A percentile compares a stretch with the other conserved stretches of the same genome.
Evolutionary conservation across 2,329 filamentous ascomycete genomes (phyloP).

Genomic region (Ophiostoma ips): DNA sequence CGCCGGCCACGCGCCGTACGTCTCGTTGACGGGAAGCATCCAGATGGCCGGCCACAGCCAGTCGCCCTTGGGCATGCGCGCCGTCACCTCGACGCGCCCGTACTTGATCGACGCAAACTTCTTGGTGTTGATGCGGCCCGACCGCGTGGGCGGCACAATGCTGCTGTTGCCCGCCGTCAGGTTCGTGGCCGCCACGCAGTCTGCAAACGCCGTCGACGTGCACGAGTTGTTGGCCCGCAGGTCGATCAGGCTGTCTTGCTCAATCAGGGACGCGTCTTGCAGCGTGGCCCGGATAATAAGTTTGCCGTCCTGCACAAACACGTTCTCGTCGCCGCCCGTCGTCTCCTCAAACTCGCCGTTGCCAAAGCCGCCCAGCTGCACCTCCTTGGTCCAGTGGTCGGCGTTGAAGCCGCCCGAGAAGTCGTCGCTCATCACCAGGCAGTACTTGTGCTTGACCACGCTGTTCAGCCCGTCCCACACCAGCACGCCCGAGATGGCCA

Average conservation of each 20-base stretch:
- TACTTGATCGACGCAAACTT: conserved; percentile 60
- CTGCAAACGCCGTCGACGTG: conserved; percentile 42
- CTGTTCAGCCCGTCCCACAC: conserved; percentile 61
- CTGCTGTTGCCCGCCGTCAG: conserved; percentile 54
- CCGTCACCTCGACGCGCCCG: conserved; percentile 67
- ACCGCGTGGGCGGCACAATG: conserved; percentile 64
- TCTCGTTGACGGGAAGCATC: conserved; percentile 64
- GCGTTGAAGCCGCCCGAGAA: conserved; percentile 46
- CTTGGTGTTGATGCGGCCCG: conserved; percentile 64
- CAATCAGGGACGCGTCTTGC: conserved; percentile 52
- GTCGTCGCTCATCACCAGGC: conserved; percentile 50
- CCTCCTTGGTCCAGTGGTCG: conserved; percentile 59
- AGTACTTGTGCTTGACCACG: conserved; percentile 64
- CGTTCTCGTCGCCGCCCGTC: conserved; percentile 57
- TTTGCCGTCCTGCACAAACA: conserved; percentile 54
- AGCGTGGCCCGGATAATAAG: conserved; percentile 67
- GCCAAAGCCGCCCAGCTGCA: conserved; percentile 60
- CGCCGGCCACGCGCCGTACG: conserved; percentile 63
- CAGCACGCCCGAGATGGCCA: conserved; percentile 54
- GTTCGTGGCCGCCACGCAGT: conserved; percentile 62
- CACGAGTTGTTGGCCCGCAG: conserved; percentile 53
- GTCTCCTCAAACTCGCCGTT: conserved; percentile 75
- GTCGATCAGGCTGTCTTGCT: conserved; percentile 53
- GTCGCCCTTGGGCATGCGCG: conserved; percentile 62
- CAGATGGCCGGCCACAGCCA: conserved; percentile 91